These are phyloP conservation scores for Stropharia rugosoannulata DNA, from an alignment of 768 basidiomycete species.

Conservation along the genomic window DNA sequence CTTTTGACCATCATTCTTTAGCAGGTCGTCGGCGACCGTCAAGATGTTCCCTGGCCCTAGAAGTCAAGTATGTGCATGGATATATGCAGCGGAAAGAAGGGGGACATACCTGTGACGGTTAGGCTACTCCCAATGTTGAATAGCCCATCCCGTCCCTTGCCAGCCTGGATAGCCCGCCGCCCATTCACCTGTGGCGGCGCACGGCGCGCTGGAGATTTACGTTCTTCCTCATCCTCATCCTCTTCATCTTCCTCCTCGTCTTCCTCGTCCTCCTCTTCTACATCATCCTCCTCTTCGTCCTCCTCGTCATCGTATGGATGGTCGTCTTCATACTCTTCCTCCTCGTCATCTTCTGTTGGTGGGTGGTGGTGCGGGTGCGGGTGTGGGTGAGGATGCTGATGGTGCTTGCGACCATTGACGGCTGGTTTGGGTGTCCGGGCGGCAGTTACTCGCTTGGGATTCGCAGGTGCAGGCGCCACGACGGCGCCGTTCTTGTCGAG, in stretches of 20 bases:
- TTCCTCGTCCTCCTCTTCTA: slow-evolving; percentile 50
- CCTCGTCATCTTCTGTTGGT: slow-evolving; percentile 23
- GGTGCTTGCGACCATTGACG: slow-evolving; percentile 23
- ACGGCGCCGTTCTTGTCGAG: slow-evolving; percentile 84
- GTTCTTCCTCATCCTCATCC: slow-evolving; percentile 43
- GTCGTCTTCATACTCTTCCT: slow-evolving; percentile 39
- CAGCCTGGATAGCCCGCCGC: slow-evolving; percentile 16
- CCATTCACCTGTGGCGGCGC: slow-evolving; percentile 15
- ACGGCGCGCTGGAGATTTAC: slow-evolving; percentile 15
- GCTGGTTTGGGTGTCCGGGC: slow-evolving; percentile 19
- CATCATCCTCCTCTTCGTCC: slow-evolving; percentile 42
- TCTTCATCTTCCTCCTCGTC: slow-evolving; percentile 64
- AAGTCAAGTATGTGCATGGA: slow-evolving; percentile 6
- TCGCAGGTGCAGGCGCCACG: slow-evolving; percentile 24
- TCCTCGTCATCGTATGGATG: slow-evolving; percentile 43
- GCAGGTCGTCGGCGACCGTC: slow-evolving; percentile 96
- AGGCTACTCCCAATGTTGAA: slow-evolving; percentile 81
- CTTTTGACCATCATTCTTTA: slow-evolving; percentile 98
- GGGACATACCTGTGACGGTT: slow-evolving; percentile 71
- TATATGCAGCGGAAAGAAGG: background rate
- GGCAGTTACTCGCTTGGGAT: slow-evolving; percentile 15
- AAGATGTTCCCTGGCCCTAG: slow-evolving; percentile 89
- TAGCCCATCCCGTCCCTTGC: slow-evolving; percentile 60
- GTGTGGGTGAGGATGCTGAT: slow-evolving; percentile 31
- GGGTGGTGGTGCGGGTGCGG: slow-evolving; percentile 39